A percentile compares a stretch with the other conserved stretches of the same genome.
Evolutionary conservation across 768 basidiomycete species (phyloP).

Genomic region (Trametes cinnabarina): DNA sequence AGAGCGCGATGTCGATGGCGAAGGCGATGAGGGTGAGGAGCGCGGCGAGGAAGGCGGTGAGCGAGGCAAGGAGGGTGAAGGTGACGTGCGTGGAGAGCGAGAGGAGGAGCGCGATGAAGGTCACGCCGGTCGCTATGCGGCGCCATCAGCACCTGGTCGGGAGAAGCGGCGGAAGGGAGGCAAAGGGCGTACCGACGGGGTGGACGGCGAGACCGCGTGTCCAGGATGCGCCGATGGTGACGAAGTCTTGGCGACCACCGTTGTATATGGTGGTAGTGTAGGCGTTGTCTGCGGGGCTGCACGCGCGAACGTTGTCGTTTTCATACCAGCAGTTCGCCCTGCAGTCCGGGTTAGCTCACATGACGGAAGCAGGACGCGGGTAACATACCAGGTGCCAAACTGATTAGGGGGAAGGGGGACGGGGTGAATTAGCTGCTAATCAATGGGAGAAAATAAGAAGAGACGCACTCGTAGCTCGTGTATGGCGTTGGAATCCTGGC

Average conservation of each 20-base stretch:
- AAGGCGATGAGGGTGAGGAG: slow-evolving; percentile 69
- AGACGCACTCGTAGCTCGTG: slow-evolving; percentile 56
- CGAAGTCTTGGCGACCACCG: slow-evolving; percentile 31
- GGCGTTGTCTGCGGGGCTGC: slow-evolving; percentile 50
- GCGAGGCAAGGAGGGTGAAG: slow-evolving; percentile 41
- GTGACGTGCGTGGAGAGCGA: slow-evolving; percentile 58
- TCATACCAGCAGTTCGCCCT: slow-evolving; percentile 65
- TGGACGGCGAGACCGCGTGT: slow-evolving; percentile 74
- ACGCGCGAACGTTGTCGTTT: slow-evolving; percentile 44
- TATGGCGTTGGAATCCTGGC: slow-evolving; percentile 28
- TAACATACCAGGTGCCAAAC: slow-evolving; percentile 69
- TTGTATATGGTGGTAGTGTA: slow-evolving; percentile 49
- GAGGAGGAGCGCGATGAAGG: slow-evolving; percentile 62
- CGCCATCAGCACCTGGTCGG: neutral
- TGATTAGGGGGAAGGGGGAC: slow-evolving; percentile 26
- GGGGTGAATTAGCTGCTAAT: neutral
- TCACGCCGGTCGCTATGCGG: slow-evolving; percentile 45
- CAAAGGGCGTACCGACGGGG: slow-evolving; percentile 58
- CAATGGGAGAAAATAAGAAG: neutral
- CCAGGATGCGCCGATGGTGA: slow-evolving; percentile 55
- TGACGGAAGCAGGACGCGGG: neutral
- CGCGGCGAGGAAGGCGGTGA: slow-evolving; percentile 66
- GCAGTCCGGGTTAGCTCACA: neutral
- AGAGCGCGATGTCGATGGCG: slow-evolving; percentile 74
- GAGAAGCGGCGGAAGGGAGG: neutral